Evolutionary conservation across 225 moss, liverwort and hornwort genomes (phyloP).

Genomic region (Rhytidiadelphus loreus): DNA sequence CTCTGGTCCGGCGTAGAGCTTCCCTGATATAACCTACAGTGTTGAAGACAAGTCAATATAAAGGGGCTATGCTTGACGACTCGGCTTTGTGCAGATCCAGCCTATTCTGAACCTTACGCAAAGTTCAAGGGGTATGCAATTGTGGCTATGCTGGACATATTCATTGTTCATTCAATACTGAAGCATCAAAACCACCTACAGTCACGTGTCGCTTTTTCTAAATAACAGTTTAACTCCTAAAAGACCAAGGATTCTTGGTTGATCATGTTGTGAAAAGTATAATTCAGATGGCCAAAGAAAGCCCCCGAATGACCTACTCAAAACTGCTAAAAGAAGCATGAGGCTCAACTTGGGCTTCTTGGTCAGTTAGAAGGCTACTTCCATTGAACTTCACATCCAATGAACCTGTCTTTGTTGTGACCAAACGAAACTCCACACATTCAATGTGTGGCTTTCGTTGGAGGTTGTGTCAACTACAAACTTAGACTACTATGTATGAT

Average conservation of each 20-base stretch:
- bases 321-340: not conserved
- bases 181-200: slow-evolving; percentile 2
- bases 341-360: not conserved
- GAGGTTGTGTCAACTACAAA: not conserved
- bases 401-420: not conserved
- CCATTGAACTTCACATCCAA: slow-evolving; percentile 5
- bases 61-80: not conserved
- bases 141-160: not conserved
- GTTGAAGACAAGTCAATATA: not conserved
- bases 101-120: not conserved
- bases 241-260: not conserved
- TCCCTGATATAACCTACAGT: slow-evolving; percentile 53
- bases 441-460: not conserved
- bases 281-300: not conserved
- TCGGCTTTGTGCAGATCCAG: not conserved
- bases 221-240: not conserved
- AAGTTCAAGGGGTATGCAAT: not conserved
- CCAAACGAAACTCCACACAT: slow-evolving; percentile 5
- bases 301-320: not conserved
- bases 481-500: slow-evolving; percentile 18
- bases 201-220: not conserved
- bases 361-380: not conserved
- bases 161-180: not conserved
- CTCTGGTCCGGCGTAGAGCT: slow-evolving; percentile 54
- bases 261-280: not conserved